These are phyloP conservation scores for Epichloe elymi DNA, from an alignment of 2,329 filamentous ascomycete genomes.

Conservation along the genomic window DNA sequence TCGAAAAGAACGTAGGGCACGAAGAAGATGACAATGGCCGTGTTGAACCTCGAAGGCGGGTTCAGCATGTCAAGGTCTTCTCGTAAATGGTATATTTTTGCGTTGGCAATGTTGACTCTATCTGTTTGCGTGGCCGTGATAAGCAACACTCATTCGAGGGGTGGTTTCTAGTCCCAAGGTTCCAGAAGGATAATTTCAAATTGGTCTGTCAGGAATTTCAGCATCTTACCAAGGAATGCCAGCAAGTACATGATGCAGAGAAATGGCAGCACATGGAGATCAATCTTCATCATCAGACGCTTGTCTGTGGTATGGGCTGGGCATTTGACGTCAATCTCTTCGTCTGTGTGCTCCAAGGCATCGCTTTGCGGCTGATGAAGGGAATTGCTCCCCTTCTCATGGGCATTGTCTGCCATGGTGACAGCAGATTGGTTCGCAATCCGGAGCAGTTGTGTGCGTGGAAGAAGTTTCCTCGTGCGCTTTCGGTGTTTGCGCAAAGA, in stretches of 20 bases:
- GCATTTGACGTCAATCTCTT: conserved; percentile 17
- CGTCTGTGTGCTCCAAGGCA: not conserved
- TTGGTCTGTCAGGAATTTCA: not conserved
- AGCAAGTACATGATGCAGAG: conserved; percentile 60
- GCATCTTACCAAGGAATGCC: conserved; percentile 44
- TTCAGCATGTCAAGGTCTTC: conserved; percentile 44
- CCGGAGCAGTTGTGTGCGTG: not conserved
- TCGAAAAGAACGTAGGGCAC: conserved; percentile 62
- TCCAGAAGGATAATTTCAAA: too few species aligned
- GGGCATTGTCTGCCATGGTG: conserved; percentile 8
- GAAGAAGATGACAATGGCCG: conserved; percentile 68
- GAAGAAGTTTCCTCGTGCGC: not conserved
- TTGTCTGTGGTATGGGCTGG: conserved; percentile 48
- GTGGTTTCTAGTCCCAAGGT: too few species aligned
- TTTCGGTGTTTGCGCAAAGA: not conserved
- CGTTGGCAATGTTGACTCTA: conserved; percentile 71
- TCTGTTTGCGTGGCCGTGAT: conserved; percentile 19
- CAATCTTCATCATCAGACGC: conserved; percentile 55
- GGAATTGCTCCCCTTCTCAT: conserved; percentile 10
- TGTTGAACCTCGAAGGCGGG: conserved; percentile 52
- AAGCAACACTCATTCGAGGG: too few species aligned
- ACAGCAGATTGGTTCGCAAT: not conserved
- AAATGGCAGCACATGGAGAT: conserved; percentile 58
- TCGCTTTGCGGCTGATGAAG: conserved; percentile 6
- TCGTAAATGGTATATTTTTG: conserved; percentile 51